These are phyloP conservation scores for Ceratocystis smalleyi DNA, from an alignment of 2,329 filamentous ascomycete genomes.

Conservation along the genomic window DNA sequence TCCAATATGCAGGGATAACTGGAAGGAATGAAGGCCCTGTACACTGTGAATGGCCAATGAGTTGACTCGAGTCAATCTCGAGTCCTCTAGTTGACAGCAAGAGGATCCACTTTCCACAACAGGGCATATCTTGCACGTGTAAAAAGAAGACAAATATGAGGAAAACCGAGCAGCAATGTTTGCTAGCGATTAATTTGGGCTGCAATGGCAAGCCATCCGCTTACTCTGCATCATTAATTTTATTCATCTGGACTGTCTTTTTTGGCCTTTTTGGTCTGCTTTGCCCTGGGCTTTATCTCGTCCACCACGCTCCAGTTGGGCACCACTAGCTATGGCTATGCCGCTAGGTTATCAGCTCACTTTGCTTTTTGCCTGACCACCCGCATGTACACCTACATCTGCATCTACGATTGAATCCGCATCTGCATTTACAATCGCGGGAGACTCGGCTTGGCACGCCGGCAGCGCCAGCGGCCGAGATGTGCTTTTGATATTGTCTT, in stretches of 20 bases:
- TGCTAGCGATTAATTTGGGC: neutral
- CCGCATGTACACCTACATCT: neutral
- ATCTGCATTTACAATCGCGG: too few species aligned
- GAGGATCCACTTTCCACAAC: conserved; percentile 6
- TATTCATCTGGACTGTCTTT: neutral
- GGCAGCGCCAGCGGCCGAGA: too few species aligned
- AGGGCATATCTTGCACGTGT: neutral
- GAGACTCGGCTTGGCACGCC: too few species aligned
- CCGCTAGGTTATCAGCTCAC: neutral
- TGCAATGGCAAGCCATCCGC: neutral
- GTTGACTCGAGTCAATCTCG: neutral
- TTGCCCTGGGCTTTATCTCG: neutral
- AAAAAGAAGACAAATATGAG: neutral
- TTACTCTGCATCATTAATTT: neutral
- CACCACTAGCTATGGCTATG: neutral
- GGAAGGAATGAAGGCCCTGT: neutral
- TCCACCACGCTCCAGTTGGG: neutral
- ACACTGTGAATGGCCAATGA: neutral
- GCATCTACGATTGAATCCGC: neutral
- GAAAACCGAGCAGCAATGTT: neutral
- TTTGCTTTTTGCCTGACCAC: neutral
- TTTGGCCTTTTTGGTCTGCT: neutral
- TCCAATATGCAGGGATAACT: neutral
- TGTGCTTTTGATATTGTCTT: neutral
- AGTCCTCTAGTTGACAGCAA: neutral